Conservation (phyloP, 371 early-diverging fungal genomes). For the Blakeslea trispora region DNA sequence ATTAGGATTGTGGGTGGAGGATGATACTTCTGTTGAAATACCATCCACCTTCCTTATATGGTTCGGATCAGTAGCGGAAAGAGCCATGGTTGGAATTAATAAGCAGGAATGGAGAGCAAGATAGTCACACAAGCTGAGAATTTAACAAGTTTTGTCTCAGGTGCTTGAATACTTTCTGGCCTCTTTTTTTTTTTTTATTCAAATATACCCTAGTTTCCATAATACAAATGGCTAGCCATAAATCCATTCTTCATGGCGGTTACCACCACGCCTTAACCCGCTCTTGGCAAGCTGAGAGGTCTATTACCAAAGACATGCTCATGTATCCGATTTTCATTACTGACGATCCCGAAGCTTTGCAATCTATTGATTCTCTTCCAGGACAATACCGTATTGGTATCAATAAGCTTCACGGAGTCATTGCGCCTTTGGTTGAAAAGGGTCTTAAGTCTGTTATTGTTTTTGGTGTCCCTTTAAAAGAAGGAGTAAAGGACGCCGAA, state of each 20-base stretch:
- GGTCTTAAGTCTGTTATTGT: constrained; percentile 87
- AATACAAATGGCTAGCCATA: constrained; percentile 27
- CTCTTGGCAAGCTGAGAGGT: constrained; percentile 75
- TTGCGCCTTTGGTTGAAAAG: constrained; percentile 84
- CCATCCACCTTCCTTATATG: no score
- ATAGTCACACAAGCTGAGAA: no score
- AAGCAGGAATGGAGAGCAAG: no score
- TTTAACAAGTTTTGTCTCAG: no score
- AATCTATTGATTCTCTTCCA: constrained; percentile 82
- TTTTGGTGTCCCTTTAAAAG: constrained; percentile 93
- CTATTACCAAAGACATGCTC: constrained; percentile 73
- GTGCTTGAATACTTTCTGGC: background rate
- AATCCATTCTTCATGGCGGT: constrained; percentile 84
- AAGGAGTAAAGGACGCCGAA: constrained; percentile 69
- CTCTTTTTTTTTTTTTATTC: constrained; percentile 4
- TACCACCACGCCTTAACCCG: constrained; percentile 82
- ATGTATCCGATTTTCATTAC: constrained; percentile 95
- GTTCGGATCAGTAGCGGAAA: no score
- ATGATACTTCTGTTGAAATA: no score
- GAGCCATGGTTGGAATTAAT: no score
- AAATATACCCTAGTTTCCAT: background rate
- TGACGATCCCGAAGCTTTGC: constrained; percentile 76
- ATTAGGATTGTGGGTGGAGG: no score
- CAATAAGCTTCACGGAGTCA: constrained; percentile 69
- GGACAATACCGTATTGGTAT: constrained; percentile 87